Conservation (phyloP, 1,139 yeast species). For the Suhomyces panamericanus region DNA sequence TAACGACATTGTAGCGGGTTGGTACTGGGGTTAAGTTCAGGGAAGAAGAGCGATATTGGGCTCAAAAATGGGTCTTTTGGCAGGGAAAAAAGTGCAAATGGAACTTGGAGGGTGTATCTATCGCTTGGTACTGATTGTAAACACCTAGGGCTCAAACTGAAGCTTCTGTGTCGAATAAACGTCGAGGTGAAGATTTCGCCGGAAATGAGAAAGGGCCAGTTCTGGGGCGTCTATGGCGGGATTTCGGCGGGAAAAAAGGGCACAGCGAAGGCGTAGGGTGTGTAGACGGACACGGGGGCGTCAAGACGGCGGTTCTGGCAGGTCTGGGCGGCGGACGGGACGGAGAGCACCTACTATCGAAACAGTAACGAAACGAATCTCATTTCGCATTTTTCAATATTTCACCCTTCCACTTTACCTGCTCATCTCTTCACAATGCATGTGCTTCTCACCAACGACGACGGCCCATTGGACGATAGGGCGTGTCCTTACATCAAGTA, state of each 20-base stretch:
- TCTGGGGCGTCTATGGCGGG: neutral
- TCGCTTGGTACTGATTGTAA: neutral
- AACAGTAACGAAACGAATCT: neutral
- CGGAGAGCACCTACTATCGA: neutral
- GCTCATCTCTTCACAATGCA: conserved; percentile 30
- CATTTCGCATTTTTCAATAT: neutral
- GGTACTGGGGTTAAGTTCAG: neutral
- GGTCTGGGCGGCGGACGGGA: neutral
- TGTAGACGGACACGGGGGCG: too few species aligned
- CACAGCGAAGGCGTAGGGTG: neutral
- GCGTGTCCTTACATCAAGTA: conserved; percentile 87
- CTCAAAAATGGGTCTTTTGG: neutral
- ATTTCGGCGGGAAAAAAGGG: neutral
- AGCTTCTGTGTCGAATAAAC: neutral
- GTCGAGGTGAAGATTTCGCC: neutral
- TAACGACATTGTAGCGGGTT: conserved; percentile 52
- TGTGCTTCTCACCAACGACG: conserved; percentile 78
- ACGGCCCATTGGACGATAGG: conserved; percentile 83
- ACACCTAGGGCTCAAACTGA: neutral
- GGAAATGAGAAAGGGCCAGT: neutral
- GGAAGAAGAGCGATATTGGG: neutral
- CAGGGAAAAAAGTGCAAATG: neutral
- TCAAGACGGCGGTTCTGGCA: too few species aligned
- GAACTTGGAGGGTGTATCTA: neutral
- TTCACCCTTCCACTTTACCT: neutral